These are phyloP conservation scores for Tilletia caries DNA, from an alignment of 1,284 basidiomycete genomes.

Conservation along the genomic window DNA sequence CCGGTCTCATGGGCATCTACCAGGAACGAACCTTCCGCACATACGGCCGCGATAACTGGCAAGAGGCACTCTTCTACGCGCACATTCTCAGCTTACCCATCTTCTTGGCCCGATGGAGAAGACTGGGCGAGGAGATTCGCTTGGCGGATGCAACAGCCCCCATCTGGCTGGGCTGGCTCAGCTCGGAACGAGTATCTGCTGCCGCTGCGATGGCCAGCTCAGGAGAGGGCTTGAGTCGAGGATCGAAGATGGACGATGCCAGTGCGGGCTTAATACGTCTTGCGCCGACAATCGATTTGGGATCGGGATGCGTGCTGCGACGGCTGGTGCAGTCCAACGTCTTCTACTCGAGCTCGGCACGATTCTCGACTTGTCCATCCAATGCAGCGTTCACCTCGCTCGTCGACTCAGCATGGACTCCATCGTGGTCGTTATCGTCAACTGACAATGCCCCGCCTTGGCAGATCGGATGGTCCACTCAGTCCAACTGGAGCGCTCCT, in stretches of 20 bases:
- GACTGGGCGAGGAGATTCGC: conserved; percentile 22
- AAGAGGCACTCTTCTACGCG: conserved; percentile 82
- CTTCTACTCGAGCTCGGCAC: background rate
- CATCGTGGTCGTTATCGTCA: conserved; percentile 22
- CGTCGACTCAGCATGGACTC: conserved; percentile 37
- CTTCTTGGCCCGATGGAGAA: conserved; percentile 56
- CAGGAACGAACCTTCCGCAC: conserved; percentile 76
- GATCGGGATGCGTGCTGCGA: conserved; percentile 54
- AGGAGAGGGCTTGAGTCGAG: background rate
- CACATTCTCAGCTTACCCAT: conserved; percentile 69
- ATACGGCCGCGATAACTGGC: conserved; percentile 71
- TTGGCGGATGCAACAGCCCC: conserved; percentile 30
- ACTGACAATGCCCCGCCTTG: too few relatives aligned
- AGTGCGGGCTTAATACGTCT: background rate
- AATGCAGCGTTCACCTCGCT: background rate
- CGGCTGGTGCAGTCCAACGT: conserved; percentile 20
- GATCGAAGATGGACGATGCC: background rate
- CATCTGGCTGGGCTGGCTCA: conserved; percentile 9
- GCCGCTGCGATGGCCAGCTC: background rate
- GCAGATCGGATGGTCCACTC: background rate
- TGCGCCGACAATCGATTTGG: conserved; percentile 62
- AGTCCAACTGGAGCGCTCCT: conserved; percentile 19
- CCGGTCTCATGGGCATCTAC: conserved; percentile 75
- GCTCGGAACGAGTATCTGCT: background rate
- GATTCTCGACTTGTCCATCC: background rate